These are phyloP conservation scores for Trebouxia gelatinosa DNA, from an alignment of 163 green algal species.

Conservation along the genomic window DNA sequence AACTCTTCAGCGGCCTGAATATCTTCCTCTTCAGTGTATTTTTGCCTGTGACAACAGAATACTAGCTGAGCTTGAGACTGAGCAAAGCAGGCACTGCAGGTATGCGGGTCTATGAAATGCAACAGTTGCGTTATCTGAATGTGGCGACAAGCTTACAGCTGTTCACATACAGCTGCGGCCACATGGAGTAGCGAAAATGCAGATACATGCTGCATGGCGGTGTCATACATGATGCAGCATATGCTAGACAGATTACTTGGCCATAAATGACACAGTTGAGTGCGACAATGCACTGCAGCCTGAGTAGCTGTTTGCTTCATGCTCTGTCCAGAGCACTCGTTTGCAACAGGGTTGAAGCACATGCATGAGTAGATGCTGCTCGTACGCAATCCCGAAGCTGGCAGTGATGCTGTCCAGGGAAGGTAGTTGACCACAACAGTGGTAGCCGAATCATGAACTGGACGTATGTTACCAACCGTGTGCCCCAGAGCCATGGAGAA, in stretches of 20 bases:
- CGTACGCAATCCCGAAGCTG: too few species aligned
- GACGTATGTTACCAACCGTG: too few species aligned
- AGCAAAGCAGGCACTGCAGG: background rate
- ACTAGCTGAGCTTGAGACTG: background rate
- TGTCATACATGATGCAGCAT: background rate
- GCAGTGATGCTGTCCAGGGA: too few species aligned
- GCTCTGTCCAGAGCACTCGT: background rate
- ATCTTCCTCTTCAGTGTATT: background rate
- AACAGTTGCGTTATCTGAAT: background rate
- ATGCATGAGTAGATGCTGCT: too few species aligned
- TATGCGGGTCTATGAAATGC: background rate
- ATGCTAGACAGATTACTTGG: background rate
- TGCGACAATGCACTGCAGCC: background rate
- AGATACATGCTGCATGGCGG: too few species aligned
- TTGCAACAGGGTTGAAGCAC: background rate
- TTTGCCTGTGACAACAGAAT: background rate
- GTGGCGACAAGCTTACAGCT: background rate
- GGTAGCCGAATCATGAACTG: too few species aligned
- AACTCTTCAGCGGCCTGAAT: background rate
- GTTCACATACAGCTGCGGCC: too few species aligned
- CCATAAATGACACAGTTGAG: background rate
- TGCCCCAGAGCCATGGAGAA: background rate
- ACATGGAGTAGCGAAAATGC: too few species aligned
- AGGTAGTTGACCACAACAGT: too few species aligned
- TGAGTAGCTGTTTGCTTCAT: too few species aligned